Evolutionary conservation across 1,284 basidiomycete genomes (phyloP).

Genomic region (Melanopsichium pennsylvanicum): DNA sequence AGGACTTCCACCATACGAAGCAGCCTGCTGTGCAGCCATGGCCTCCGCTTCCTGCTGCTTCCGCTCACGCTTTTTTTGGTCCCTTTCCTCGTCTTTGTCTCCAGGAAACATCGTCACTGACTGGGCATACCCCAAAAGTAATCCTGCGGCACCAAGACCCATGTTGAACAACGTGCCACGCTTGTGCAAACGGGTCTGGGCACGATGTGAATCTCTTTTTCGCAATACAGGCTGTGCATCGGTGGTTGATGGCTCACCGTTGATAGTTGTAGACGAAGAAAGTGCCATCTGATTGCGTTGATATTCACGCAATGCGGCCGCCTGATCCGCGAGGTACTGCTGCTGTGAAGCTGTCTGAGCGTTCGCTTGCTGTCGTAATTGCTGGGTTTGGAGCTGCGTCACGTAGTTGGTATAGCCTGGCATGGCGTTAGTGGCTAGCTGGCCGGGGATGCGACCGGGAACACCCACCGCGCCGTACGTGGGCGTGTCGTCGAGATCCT

Average conservation of each 20-base stretch:
- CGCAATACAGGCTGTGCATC: conserved; percentile 18
- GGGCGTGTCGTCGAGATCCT: conserved; percentile 24
- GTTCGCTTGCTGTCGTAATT: conserved; percentile 6
- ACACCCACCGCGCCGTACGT: conserved; percentile 42
- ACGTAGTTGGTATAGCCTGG: conserved; percentile 28
- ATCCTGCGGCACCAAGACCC: neutral
- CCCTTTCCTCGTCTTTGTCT: conserved; percentile 29
- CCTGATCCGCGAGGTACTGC: neutral
- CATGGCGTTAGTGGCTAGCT: conserved; percentile 35
- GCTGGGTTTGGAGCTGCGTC: conserved; percentile 2
- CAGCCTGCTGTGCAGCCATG: conserved; percentile 1
- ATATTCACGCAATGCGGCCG: neutral
- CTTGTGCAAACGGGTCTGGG: conserved; percentile 5
- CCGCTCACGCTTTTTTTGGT: conserved; percentile 9
- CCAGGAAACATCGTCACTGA: conserved; percentile 19
- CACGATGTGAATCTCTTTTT: conserved; percentile 1
- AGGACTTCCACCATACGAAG: no score
- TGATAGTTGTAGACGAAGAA: neutral
- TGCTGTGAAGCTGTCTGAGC: neutral
- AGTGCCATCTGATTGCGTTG: neutral
- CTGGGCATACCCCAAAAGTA: conserved; percentile 17
- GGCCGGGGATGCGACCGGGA: conserved; percentile 21
- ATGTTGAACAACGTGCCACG: conserved; percentile 1
- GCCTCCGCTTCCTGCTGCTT: conserved; percentile 12
- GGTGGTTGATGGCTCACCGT: neutral